Conservation (phyloP, 2,329 filamentous ascomycete species). For the Botrytis fragariae region DNA sequence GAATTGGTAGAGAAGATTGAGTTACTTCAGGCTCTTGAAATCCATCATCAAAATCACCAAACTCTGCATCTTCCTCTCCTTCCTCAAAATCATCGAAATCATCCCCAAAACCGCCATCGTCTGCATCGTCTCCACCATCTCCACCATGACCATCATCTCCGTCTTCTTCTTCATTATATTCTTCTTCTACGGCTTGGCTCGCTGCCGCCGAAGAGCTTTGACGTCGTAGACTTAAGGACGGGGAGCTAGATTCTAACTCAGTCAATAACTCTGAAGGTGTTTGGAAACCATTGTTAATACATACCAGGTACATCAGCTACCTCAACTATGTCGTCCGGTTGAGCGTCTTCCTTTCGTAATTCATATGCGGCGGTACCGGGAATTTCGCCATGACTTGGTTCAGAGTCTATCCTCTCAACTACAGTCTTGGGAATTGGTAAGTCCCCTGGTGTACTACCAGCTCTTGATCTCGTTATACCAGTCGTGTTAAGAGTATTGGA, state of each 20-base stretch:
- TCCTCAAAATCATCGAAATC: conserved; percentile 71
- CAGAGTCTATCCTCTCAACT: conserved; percentile 57
- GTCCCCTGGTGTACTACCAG: conserved; percentile 36
- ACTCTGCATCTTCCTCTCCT: conserved; percentile 48
- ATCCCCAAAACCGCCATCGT: conserved; percentile 54
- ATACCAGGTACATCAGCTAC: conserved; percentile 54
- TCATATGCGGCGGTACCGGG: conserved; percentile 58
- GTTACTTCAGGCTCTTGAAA: conserved; percentile 58
- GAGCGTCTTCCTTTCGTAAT: conserved; percentile 55
- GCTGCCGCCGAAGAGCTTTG: conserved; percentile 36
- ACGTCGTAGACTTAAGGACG: conserved; percentile 42
- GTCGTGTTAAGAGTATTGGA: conserved; percentile 23
- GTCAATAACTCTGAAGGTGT: conserved; percentile 54
- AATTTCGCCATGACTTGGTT: conserved; percentile 58
- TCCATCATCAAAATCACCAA: conserved; percentile 57
- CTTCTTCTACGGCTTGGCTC: conserved; percentile 47
- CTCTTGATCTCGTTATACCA: conserved; percentile 29
- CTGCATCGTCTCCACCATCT: conserved; percentile 28
- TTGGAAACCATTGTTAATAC: conserved; percentile 38
- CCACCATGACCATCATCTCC: conserved; percentile 39
- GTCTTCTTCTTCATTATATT: conserved; percentile 58
- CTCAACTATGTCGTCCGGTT: conserved; percentile 57
- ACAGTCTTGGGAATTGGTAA: conserved; percentile 56
- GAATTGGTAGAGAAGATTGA: conserved; percentile 39
- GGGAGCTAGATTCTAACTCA: conserved; percentile 57